These are phyloP conservation scores for Daldinia bambusicola DNA, from an alignment of 495 filamentous ascomycete genomes.

Conservation along the genomic window DNA sequence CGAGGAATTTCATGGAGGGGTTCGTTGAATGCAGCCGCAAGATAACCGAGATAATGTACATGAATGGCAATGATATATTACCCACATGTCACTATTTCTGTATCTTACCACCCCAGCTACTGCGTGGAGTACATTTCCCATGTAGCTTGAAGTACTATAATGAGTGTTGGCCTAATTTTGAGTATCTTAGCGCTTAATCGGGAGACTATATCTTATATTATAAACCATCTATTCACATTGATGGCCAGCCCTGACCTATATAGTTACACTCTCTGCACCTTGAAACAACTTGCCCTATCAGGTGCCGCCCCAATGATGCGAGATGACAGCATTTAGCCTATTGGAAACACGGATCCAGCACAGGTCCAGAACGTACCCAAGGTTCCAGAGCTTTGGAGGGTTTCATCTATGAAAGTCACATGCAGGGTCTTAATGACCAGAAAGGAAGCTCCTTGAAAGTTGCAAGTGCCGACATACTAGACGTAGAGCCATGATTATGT, in stretches of 20 bases:
- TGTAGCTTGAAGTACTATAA: not conserved
- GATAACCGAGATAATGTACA: not conserved
- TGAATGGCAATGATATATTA: not conserved
- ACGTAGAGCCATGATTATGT: not conserved
- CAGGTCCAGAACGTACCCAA: constrained; percentile 18
- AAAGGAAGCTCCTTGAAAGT: constrained; percentile 10
- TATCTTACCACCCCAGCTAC: too few relatives aligned
- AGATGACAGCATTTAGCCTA: constrained; percentile 40
- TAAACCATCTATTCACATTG: not conserved
- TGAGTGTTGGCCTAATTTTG: not conserved
- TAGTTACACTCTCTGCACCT: not conserved
- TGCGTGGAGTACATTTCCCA: too few relatives aligned
- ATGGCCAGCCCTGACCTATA: not conserved
- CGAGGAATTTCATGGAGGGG: not conserved
- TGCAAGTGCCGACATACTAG: constrained; percentile 32
- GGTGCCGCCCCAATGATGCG: constrained; percentile 27
- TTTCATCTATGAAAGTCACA: constrained; percentile 28
- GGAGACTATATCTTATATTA: constrained; percentile 7
- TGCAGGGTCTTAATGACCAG: constrained; percentile 15
- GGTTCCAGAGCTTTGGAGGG: constrained; percentile 12
- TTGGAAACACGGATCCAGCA: constrained; percentile 2
- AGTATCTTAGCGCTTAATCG: constrained; percentile 3
- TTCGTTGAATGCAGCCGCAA: not conserved
- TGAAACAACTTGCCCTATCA: constrained; percentile 17
- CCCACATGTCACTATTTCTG: too few relatives aligned